Percentiles rank a stretch among this genome's conserved stretches.
Evolutionary conservation across 1,139 yeast species (phyloP).

Genomic region (Candida pseudocylindracea): DNA sequence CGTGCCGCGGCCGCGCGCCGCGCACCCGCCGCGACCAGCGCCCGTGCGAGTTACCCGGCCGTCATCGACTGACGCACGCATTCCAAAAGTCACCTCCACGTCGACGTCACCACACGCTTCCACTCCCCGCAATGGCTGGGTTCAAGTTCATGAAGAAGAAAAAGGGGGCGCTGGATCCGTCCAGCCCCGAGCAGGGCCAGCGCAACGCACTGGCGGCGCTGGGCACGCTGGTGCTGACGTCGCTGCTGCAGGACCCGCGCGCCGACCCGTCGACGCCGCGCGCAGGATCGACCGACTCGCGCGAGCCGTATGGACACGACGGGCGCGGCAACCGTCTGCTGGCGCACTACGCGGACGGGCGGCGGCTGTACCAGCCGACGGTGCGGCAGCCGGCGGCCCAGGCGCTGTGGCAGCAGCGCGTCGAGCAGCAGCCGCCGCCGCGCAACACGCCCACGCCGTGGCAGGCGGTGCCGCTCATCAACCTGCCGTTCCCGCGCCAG

Average conservation of each 20-base stretch:
- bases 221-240: not conserved
- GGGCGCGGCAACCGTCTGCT: not conserved
- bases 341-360: not conserved
- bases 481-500: slow-evolving; percentile 85
- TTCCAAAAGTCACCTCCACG: not conserved
- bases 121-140: slow-evolving; percentile 7
- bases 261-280: not conserved
- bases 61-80: not conserved
- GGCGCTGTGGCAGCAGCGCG: not conserved
- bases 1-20: no score
- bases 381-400: not conserved
- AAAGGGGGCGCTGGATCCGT: slow-evolving; percentile 4
- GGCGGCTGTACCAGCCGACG: slow-evolving; percentile 2
- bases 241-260: not conserved
- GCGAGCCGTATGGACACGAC: not conserved
- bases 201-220: not conserved
- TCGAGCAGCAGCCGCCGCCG: not conserved
- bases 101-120: not conserved
- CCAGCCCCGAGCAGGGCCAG: not conserved
- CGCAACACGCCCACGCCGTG: slow-evolving; percentile 29
- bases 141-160: slow-evolving; percentile 11
- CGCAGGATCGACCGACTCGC: not conserved
- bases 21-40: no score
- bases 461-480: slow-evolving; percentile 44
- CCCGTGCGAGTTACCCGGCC: not conserved